Conservation (phyloP, 805 yeast species). For the Hanseniaspora mollemarum region DNA sequence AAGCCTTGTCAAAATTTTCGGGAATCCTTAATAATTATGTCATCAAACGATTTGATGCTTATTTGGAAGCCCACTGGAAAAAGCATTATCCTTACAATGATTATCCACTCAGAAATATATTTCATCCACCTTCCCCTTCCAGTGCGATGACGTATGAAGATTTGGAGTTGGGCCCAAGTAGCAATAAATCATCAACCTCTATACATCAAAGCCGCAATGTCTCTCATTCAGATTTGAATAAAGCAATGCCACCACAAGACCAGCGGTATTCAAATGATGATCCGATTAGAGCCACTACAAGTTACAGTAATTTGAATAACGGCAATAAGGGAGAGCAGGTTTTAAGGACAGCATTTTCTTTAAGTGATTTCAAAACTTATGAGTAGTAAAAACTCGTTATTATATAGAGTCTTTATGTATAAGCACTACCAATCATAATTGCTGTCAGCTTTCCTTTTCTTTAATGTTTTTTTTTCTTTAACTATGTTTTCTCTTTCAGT, state of each 20-base stretch:
- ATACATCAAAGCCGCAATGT: neutral
- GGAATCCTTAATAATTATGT: neutral
- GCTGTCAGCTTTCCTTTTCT: neutral
- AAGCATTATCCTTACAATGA: neutral
- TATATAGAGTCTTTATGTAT: too few relatives aligned
- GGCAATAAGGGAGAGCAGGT: conserved; percentile 1
- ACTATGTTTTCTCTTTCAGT: conserved; percentile 4
- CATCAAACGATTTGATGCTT: neutral
- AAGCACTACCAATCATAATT: conserved; percentile 5
- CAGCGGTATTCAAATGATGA: neutral
- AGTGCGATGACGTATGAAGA: neutral
- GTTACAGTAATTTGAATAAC: conserved; percentile 1
- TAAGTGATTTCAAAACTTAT: conserved; percentile 14
- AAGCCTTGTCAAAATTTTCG: neutral
- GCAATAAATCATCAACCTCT: neutral
- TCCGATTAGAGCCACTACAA: conserved; percentile 9
- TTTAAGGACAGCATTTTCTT: conserved; percentile 14
- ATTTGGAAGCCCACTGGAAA: neutral
- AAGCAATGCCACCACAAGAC: neutral
- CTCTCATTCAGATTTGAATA: neutral
- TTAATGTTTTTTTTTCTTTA: neutral
- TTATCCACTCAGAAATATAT: neutral
- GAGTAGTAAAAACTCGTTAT: too few relatives aligned
- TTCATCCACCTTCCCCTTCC: neutral
- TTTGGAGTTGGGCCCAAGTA: conserved; percentile 2